A percentile compares a stretch with the other conserved stretches of the same genome.
Conservation (phyloP, 768 basidiomycete genomes). For the Termitomyces sp. region DNA sequence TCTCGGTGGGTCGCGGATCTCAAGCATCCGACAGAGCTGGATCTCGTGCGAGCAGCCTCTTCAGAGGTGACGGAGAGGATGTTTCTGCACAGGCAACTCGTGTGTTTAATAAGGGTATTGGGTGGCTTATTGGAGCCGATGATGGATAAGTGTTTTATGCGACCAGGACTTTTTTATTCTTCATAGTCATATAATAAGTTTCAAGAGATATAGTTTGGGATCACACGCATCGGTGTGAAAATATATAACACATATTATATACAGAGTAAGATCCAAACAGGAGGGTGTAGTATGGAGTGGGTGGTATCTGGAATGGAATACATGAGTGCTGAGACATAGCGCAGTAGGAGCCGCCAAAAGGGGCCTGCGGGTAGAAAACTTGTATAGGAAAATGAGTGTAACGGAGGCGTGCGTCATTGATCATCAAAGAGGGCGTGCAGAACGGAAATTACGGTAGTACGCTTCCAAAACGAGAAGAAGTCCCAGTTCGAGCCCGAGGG, state of each 20-base stretch:
- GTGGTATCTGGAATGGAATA: conserved; percentile 4
- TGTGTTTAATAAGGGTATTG: conserved; percentile 86
- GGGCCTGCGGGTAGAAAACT: conserved; percentile 8
- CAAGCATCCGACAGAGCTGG: conserved; percentile 38
- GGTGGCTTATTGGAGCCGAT: conserved; percentile 93
- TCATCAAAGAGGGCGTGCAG: background rate
- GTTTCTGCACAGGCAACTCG: conserved; percentile 73
- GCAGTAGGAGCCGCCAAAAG: background rate
- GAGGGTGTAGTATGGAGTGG: conserved; percentile 4
- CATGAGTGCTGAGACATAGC: background rate
- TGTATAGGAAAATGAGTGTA: conserved; percentile 15
- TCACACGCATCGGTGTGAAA: background rate
- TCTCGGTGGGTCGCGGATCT: conserved; percentile 47
- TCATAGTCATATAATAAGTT: background rate
- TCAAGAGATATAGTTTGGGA: background rate
- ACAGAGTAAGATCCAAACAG: conserved; percentile 7
- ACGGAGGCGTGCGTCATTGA: conserved; percentile 8
- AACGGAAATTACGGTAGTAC: conserved; percentile 29
- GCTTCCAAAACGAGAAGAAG: conserved; percentile 57
- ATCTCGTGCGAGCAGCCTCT: conserved; percentile 36
- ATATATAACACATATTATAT: conserved; percentile 2
- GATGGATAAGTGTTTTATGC: conserved; percentile 28
- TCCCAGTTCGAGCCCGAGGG: conserved; percentile 66
- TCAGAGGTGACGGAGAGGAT: conserved; percentile 49
- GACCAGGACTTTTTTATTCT: background rate